phyloP scores from a whole-genome alignment of 2,329 filamentous ascomycete species.

The Pseudocercospora vitis region DNA sequence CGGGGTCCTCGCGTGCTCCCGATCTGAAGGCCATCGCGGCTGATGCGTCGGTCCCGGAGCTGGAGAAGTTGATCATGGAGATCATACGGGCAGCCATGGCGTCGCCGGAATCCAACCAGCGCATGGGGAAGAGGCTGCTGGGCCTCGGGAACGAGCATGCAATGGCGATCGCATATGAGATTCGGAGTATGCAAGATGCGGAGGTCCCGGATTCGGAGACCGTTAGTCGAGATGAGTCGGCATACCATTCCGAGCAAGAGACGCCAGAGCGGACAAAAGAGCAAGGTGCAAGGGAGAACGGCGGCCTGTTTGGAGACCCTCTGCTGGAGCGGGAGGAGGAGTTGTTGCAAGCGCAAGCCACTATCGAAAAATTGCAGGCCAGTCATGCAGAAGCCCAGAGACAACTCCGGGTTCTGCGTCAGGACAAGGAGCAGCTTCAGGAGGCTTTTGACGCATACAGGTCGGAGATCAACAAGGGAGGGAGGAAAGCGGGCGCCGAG shows the following conservation, averaged over 20 bases:
- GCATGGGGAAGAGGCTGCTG: slow-evolving; percentile 43
- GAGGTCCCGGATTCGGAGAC: slow-evolving; percentile 33
- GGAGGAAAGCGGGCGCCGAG: slow-evolving; percentile 40
- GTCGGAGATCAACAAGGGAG: slow-evolving; percentile 46
- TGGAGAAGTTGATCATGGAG: slow-evolving; percentile 48
- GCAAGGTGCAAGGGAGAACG: slow-evolving; percentile 25
- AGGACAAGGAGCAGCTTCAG: slow-evolving; percentile 47
- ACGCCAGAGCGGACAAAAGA: slow-evolving; percentile 19
- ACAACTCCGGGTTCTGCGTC: slow-evolving; percentile 45
- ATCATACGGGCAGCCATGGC: slow-evolving; percentile 51
- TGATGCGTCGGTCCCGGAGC: slow-evolving; percentile 42
- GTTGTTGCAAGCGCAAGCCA: slow-evolving; percentile 50
- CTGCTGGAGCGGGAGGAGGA: slow-evolving; percentile 53
- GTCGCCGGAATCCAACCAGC: slow-evolving; percentile 49
- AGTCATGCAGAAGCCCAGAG: slow-evolving; percentile 43
- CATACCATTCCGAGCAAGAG: slow-evolving; percentile 36
- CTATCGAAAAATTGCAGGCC: slow-evolving; percentile 45
- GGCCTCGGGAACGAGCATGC: slow-evolving; percentile 36
- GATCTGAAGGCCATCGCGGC: slow-evolving; percentile 52
- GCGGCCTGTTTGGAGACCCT: slow-evolving; percentile 41
- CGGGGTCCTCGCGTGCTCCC: slow-evolving; percentile 40
- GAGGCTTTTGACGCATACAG: slow-evolving; percentile 51
- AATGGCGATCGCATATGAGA: slow-evolving; percentile 37
- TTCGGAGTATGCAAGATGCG: slow-evolving; percentile 35
- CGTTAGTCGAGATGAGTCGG: slow-evolving; percentile 33